phyloP scores from a whole-genome alignment of 1,139 yeast genomes.

The Diutina sp. region DNA sequence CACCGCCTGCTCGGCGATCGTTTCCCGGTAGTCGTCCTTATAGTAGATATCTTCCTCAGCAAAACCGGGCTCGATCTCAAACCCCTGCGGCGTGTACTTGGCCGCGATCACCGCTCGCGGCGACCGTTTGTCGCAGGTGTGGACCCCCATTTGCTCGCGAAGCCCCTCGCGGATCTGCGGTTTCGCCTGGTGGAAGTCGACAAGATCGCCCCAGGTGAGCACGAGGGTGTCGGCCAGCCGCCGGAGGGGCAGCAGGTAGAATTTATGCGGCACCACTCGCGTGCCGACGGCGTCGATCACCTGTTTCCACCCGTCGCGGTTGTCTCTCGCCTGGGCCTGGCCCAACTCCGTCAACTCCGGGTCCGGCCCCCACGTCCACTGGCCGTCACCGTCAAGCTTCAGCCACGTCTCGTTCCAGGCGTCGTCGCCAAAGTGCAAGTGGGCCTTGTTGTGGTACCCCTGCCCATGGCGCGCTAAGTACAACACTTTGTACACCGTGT shows the following conservation, averaged over 20 bases:
- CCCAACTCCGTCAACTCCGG: slow-evolving; percentile 53
- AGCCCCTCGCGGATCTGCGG: slow-evolving; percentile 38
- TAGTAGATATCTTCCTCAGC: slow-evolving; percentile 26
- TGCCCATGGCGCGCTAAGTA: slow-evolving; percentile 69
- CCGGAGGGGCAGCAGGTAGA: slow-evolving; percentile 54
- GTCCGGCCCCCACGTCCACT: slow-evolving; percentile 54
- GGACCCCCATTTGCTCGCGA: slow-evolving; percentile 57
- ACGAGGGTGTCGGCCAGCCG: slow-evolving; percentile 47
- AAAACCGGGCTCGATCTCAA: slow-evolving; percentile 24
- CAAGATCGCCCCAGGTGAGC: slow-evolving; percentile 44
- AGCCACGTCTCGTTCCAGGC: slow-evolving; percentile 55
- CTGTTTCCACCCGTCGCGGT: slow-evolving; percentile 14
- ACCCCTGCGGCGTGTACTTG: slow-evolving; percentile 19
- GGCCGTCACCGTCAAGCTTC: slow-evolving; percentile 40
- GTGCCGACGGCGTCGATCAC: slow-evolving; percentile 15
- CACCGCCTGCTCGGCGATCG: slow-evolving; percentile 27
- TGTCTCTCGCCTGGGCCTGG: slow-evolving; percentile 27
- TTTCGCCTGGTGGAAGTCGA: slow-evolving; percentile 19
- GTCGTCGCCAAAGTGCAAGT: slow-evolving; percentile 39
- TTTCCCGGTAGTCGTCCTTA: slow-evolving; percentile 25
- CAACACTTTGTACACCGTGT: slow-evolving; percentile 39
- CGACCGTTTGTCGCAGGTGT: slow-evolving; percentile 54
- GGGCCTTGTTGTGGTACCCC: slow-evolving; percentile 60
- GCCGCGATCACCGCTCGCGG: slow-evolving; percentile 18
- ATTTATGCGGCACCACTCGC: slow-evolving; percentile 33